Base-by-base conservation (phyloP, 2,329 filamentous ascomycete species). In the Microcera coccophila region DNA sequence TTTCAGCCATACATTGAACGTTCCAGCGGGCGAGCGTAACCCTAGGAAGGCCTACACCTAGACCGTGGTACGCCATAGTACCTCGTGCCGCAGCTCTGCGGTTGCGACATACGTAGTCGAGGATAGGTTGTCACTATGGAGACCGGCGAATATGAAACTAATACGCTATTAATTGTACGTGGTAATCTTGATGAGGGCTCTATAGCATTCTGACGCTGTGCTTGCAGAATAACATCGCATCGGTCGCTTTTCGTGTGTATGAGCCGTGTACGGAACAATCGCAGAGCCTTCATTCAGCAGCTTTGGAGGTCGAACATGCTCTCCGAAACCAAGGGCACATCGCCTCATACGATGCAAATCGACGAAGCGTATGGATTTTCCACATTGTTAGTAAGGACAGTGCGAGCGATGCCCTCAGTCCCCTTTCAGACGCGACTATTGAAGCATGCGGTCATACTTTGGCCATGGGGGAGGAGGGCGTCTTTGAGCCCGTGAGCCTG, bases 101-200 rank as follows among this genome's bases (percentile, higher is more conserved):
- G 47, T 53, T 50, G 50, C 55, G 52, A 58, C 50, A 45, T 38
- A 52, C 45, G 55, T 52, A 48, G 49, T 54, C 48, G 49, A 49
- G 47, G 50, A 59, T 52, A 63, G 52, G 59, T 63, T 55, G 64
- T 60, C 75, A 77, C 75, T 60, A 82, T 82, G 78, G 78, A 82
- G 65, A 73, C 74, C 63, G 75, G 76, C 52, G 78, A 81, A 66
- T 80, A 79, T 64, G 76, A 79, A 59, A 82, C 78, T 60, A 82
- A 82, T 66, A 72, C 71, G 48, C 65, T 82, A 57, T 67, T 78
- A 58, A 71, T 81, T 67, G 78, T 81, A 53, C 57, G 75, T 68
- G 29, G 20, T 39, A 12, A 10, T 8, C 29, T 15, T 32, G 8
- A 17, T 9, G n/a, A 14, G 11, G 29, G 8, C 15, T 8, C 29